Evolutionary conservation across 2,329 filamentous ascomycete genomes (phyloP).

Genomic region (Daldinia sp.): DNA sequence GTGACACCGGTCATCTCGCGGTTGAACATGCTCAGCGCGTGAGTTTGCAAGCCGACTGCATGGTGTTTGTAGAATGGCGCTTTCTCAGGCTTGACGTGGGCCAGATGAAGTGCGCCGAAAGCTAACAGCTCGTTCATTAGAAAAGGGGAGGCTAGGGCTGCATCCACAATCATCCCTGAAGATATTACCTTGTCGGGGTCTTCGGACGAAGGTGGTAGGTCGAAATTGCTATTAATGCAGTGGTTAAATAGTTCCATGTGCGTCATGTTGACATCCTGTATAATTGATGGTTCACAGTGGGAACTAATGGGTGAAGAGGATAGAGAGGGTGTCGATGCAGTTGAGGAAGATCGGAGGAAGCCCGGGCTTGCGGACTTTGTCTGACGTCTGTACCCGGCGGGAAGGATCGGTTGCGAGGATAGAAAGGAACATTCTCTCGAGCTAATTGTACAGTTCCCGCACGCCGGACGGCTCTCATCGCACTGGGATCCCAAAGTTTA

Average conservation of each 20-base stretch:
- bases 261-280: constrained; percentile 34
- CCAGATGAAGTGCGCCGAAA: constrained; percentile 33
- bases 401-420: constrained; percentile 23
- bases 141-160: constrained; percentile 26
- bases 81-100: constrained; percentile 22
- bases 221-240: constrained; percentile 20
- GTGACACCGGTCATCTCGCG: constrained; percentile 29
- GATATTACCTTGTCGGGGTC: constrained; percentile 1
- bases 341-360: constrained; percentile 10
- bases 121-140: constrained; percentile 37
- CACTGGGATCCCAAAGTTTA: constrained; percentile 31
- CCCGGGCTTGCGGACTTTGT: constrained; percentile 16
- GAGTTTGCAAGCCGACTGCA: constrained; percentile 32
- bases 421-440: constrained; percentile 33
- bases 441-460: constrained; percentile 36
- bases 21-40: constrained; percentile 35
- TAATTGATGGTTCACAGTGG: constrained; percentile 9
- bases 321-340: constrained; percentile 21
- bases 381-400: neutral
- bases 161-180: constrained; percentile 10
- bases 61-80: constrained; percentile 32
- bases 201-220: constrained; percentile 22
- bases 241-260: constrained; percentile 36
- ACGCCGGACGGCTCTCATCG: constrained; percentile 32
- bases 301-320: constrained; percentile 17